Evolutionary conservation across 371 early-diverging fungal genomes (phyloP), one percentile per base, ranked within the genome.

Genomic region (Mortierella sp.): DNA sequence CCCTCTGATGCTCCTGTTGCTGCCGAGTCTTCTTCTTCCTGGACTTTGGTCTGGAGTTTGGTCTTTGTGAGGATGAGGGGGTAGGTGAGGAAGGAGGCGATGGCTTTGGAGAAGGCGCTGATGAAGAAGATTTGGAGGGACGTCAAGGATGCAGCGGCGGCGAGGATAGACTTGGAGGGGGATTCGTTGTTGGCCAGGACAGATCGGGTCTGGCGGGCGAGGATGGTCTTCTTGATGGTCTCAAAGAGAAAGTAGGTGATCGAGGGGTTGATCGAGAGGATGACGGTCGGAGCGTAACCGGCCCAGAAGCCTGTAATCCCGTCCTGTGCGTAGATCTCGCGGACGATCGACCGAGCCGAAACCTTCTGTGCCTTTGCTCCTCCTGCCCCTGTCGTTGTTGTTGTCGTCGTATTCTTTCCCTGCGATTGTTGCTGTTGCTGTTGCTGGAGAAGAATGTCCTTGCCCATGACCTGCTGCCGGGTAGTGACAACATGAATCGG

Each of bases 221-320:
- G 61, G 67, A 89, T 85, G 16, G 80, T 58, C 19, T 79, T 73
- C 45, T 90, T 91, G 48, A 89, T 70, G 44, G 89, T 89, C 80
- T 91, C 91, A 71, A 91, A 90, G 13, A 89, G 83, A 70, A 91
- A 91, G 50, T 91, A 91, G 43, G 91, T 91, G 76, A 91, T 90
- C 2, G 91, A 91, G 0, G 91, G 91, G 52, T 91, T 91, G 53
- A 89, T 86, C 11, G 90, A 90, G 34, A 91, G 79, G 14, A 90
- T 83, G 44, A 90, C 88, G 0, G 91, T 90, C 6, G 91, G 90
- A 24, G 90, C 89, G 67, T 91, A 91, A 4, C 91, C 91, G 64
- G 90, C 89, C 91, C 91, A 91, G 71, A 91, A 89, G 0, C 90
- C 91, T 3, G 83, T 75, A 31, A 90, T 77, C 0, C 90, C 90